Conservation (phyloP, 2,329 filamentous ascomycete genomes). For the Xylaria sp. region DNA sequence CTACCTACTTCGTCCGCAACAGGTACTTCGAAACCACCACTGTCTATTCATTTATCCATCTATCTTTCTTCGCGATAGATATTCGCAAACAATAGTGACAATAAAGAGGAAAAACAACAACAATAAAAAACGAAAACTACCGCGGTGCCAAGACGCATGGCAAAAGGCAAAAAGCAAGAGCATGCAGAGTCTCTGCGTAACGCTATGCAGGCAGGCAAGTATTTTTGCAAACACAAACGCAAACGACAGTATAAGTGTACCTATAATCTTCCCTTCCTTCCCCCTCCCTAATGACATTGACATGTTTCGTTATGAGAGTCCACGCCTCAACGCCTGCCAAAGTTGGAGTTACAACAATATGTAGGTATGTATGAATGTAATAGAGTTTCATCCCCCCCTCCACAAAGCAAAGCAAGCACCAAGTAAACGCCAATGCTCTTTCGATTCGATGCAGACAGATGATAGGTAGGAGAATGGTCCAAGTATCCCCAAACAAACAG, state of each 20-base stretch:
- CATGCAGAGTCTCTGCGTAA: constrained; percentile 3
- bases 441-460: constrained; percentile 4
- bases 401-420: constrained; percentile 2
- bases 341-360: constrained; percentile 9
- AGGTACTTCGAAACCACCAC: background rate
- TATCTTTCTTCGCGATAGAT: background rate
- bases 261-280: background rate
- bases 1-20: background rate
- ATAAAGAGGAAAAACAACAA: background rate
- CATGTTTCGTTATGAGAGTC: background rate
- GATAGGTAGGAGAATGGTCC: too few species aligned
- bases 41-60: background rate
- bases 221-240: background rate
- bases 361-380: background rate
- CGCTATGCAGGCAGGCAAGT: constrained; percentile 19
- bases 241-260: constrained; percentile 1
- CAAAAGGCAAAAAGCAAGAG: constrained; percentile 5
- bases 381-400: background rate
- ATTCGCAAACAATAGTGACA: background rate
- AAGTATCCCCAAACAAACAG: background rate
- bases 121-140: background rate
- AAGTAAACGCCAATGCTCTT: constrained; percentile 14
- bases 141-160: background rate
- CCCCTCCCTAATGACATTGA: background rate
- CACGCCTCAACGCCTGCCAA: constrained; percentile 23